Evolutionary conservation across 345 rosid genomes (phyloP).

Genomic region (Syzygium aqueum): DNA sequence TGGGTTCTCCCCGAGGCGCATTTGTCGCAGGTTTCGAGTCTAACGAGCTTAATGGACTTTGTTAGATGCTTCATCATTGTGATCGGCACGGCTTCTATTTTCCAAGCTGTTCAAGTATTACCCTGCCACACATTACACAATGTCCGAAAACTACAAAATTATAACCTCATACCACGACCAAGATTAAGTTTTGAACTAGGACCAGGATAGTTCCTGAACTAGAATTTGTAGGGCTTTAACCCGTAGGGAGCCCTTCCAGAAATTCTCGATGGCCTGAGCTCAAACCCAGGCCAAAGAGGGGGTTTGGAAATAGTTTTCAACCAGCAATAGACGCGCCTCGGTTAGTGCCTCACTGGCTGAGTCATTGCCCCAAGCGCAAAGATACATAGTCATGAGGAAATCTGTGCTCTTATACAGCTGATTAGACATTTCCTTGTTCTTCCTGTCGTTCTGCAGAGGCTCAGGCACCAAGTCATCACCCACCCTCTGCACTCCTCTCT

Average conservation of each 20-base stretch:
- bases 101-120: neutral
- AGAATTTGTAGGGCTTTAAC: slow-evolving; percentile 15
- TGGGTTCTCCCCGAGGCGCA: neutral
- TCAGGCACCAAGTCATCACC: neutral
- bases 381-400: neutral
- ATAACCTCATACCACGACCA: neutral
- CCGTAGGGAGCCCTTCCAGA: slow-evolving; percentile 33
- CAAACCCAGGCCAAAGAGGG: slow-evolving; percentile 25
- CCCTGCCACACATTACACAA: neutral
- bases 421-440: neutral
- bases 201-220: neutral
- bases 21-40: slow-evolving; percentile 45
- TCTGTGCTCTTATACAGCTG: neutral
- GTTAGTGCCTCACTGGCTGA: slow-evolving; percentile 29
- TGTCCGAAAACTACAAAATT: neutral
- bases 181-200: neutral
- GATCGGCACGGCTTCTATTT: neutral
- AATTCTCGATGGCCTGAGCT: slow-evolving; percentile 22
- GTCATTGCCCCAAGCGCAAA: slow-evolving; percentile 31
- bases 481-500: neutral
- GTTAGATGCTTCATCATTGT: neutral
- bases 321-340: slow-evolving; percentile 38
- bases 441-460: neutral
- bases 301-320: slow-evolving; percentile 43
- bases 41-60: slow-evolving; percentile 9